phyloP scores from a whole-genome alignment of 139 green algal species.

The Ostreobium quekettii region DNA sequence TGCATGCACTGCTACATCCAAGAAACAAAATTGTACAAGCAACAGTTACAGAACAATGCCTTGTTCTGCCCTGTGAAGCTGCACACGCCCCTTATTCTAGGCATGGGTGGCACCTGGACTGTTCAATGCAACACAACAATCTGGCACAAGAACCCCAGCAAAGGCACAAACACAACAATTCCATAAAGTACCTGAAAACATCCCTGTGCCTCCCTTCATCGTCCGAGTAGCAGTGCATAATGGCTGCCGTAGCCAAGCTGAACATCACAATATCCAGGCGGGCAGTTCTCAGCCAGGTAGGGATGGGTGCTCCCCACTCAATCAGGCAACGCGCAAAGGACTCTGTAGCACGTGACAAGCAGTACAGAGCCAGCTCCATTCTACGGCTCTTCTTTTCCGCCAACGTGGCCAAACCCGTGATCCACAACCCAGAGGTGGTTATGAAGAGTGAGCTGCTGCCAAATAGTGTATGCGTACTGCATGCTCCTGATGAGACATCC shows the following conservation, averaged over 20 bases:
- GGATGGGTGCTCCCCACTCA: constrained; percentile 31
- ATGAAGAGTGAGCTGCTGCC: not conserved
- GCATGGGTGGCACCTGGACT: too few relatives aligned
- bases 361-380: constrained; percentile 94
- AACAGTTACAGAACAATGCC: too few relatives aligned
- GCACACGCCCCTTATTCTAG: too few relatives aligned
- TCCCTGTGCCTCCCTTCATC: constrained; percentile 9
- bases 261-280: constrained; percentile 8
- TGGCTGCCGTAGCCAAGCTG: constrained; percentile 2
- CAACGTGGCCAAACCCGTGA: constrained; percentile 57
- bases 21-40: too few relatives aligned
- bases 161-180: too few relatives aligned
- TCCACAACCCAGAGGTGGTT: constrained; percentile 24
- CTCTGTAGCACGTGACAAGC: constrained; percentile 48
- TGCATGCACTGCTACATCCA: too few relatives aligned
- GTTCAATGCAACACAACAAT: too few relatives aligned
- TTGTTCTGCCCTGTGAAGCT: too few relatives aligned
- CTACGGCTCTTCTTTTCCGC: constrained; percentile 87
- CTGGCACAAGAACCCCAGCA: too few relatives aligned
- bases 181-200: constrained; percentile 10
- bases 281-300: too few relatives aligned
- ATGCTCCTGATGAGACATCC: not conserved
- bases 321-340: constrained; percentile 49
- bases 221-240: constrained; percentile 16
- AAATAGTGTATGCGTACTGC: not conserved